phyloP scores from a whole-genome alignment of 2,329 filamentous ascomycete species.

The Neofusicoccum ribis region DNA sequence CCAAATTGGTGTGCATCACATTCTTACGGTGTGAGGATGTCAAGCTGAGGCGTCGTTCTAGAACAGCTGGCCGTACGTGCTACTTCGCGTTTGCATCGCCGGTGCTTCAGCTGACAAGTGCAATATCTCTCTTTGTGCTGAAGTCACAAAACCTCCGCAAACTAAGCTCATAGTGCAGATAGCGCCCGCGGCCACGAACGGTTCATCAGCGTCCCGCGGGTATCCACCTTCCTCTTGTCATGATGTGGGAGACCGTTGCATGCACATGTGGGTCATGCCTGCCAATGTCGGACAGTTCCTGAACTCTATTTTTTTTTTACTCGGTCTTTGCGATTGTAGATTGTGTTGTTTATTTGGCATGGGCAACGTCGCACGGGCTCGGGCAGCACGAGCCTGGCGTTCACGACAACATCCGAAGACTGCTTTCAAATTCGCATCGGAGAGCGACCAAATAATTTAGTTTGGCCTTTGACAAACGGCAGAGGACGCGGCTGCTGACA shows the following conservation, averaged over 20 bases:
- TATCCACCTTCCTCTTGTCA: not conserved
- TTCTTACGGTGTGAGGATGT: not conserved
- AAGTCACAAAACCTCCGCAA: not conserved
- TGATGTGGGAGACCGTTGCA: not conserved
- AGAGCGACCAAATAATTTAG: not conserved
- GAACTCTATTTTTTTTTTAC: not conserved
- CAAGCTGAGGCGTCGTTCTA: not conserved
- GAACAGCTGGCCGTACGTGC: not conserved
- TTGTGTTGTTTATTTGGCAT: slow-evolving; percentile 7
- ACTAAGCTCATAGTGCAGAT: not conserved
- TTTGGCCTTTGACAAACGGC: not conserved
- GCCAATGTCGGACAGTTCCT: not conserved
- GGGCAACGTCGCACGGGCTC: not conserved
- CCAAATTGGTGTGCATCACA: not conserved
- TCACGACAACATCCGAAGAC: not conserved
- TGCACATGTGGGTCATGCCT: not conserved
- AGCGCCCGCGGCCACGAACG: not conserved
- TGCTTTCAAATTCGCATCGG: not conserved
- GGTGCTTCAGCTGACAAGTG: not conserved
- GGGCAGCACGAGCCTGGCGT: slow-evolving; percentile 13
- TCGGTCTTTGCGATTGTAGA: not conserved
- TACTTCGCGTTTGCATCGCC: not conserved
- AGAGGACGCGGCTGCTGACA: not conserved
- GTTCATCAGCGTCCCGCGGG: not conserved
- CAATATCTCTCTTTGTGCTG: not conserved